Base-by-base conservation (phyloP, 805 yeast species). In the Candida xyloterini region DNA sequence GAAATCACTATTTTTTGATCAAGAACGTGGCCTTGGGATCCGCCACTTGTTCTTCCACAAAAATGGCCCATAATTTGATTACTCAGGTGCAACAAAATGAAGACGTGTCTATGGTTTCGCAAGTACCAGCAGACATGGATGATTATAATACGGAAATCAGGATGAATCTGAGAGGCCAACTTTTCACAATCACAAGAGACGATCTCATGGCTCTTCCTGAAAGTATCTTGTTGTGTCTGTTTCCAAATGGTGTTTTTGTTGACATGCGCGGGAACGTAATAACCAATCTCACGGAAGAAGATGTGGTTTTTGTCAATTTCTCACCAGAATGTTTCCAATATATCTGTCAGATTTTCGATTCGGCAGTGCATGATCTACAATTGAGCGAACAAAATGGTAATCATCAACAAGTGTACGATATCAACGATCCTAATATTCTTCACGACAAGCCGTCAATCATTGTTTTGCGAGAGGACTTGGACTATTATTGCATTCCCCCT, bases 181-280 rank as follows among this genome's bases (percentile, higher is more conserved):
- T 71, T 46, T 88, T 90, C 61, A 77, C 79, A 35, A 81, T 93
- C 33, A 80, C 95, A 5, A 73, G 96, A 46, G 95, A 87, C 52
- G 96, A 88, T 59, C 73, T 93, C 50, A 82, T 90, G 87, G 79
- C 88, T 37, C 68, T 93, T 23, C 99, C 99, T 1, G 99, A 93
- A 59, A 80, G 90, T 44, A 78, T 93, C 16, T 67, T 93, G 42
- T 74, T 90, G 39, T 86, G 96, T 53, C 66, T 93, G 15, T 86
- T 88, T 56, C 96, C 96, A 11, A 87, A 85, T 50, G 96, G 97
- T 29, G 95, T 88, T 3, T 84, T 88, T 57, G 73, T 85, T 41
- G 93, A 87, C 60, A 71, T 72, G 43, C 65, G 77, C 37, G 95
- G 95, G 1, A 81, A 81, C 49, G 84, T 85, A 7, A 84, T 88